Conservation (phyloP, 768 basidiomycete species). For the Tricholoma terreum region DNA sequence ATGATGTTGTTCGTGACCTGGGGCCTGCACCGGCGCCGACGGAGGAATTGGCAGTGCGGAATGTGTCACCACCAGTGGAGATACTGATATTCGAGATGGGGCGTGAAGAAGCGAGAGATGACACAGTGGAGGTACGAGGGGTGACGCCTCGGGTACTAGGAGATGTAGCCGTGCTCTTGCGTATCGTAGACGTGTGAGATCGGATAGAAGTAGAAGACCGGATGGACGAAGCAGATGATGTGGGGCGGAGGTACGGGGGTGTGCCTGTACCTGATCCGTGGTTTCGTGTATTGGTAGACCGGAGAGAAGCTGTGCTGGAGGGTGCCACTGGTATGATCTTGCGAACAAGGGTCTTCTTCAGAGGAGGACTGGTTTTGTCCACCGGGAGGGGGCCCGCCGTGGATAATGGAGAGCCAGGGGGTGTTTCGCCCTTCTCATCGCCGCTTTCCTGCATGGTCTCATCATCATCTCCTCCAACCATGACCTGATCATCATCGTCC, state of each 20-base stretch:
- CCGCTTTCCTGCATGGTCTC: conserved; percentile 2
- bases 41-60: conserved; percentile 39
- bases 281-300: conserved; percentile 1
- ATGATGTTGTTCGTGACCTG: conserved; percentile 30
- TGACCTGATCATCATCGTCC: conserved; percentile 6
- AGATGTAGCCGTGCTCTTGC: conserved; percentile 19
- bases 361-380: conserved; percentile 1
- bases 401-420: conserved; percentile 1
- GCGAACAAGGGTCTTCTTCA: conserved; percentile 28
- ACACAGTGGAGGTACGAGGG: conserved; percentile 15
- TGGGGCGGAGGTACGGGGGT: conserved; percentile 15
- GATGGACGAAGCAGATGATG: conserved; percentile 33
- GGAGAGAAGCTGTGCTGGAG: not conserved
- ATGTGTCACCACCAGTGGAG: conserved; percentile 25
- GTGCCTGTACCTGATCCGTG: not conserved
- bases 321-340: conserved; percentile 3
- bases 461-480: conserved; percentile 7
- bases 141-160: conserved; percentile 13
- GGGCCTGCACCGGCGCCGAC: conserved; percentile 14
- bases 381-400: not conserved
- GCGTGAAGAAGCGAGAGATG: conserved; percentile 2
- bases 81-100: conserved; percentile 15
- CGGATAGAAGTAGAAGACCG: conserved; percentile 24
- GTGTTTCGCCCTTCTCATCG: not conserved
- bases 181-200: conserved; percentile 30